Conservation (phyloP, 2,329 filamentous ascomycete genomes). For the Colletotrichum sidae region DNA sequence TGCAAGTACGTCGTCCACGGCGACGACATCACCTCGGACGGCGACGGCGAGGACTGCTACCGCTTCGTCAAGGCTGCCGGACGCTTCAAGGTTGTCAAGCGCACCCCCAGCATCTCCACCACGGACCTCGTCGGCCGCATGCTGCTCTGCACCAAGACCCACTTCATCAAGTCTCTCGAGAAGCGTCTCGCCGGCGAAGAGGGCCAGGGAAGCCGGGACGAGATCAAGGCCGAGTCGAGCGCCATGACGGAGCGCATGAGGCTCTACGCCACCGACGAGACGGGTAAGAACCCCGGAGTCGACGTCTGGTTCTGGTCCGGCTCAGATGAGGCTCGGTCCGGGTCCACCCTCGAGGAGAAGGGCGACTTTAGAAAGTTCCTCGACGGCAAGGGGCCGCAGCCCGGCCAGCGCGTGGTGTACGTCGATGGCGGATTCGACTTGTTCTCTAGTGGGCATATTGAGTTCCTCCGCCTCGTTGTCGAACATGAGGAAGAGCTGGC, state of each 20-base stretch:
- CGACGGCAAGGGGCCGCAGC: conserved; percentile 75
- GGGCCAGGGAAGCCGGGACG: conserved; percentile 73
- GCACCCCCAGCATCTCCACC: conserved; percentile 95
- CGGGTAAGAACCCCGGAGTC: conserved; percentile 80
- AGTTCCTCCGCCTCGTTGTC: conserved; percentile 86
- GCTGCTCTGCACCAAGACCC: conserved; percentile 93
- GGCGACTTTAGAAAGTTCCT: conserved; percentile 77
- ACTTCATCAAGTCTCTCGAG: conserved; percentile 88
- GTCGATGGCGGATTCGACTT: conserved; percentile 97
- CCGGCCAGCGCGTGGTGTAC: conserved; percentile 89
- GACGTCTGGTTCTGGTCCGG: conserved; percentile 88
- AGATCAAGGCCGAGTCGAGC: conserved; percentile 71
- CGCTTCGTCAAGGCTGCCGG: conserved; percentile 95
- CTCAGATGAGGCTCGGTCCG: conserved; percentile 59
- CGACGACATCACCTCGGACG: conserved; percentile 97
- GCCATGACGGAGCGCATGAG: conserved; percentile 82
- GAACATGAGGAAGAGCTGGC: conserved; percentile 79
- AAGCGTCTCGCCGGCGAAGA: conserved; percentile 76
- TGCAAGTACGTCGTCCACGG: conserved; percentile 97
- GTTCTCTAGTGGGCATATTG: conserved; percentile 96
- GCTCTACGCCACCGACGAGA: conserved; percentile 90
- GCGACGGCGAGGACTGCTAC: conserved; percentile 94
- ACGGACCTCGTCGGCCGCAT: conserved; percentile 98
- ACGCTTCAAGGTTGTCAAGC: conserved; percentile 95
- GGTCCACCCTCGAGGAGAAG: conserved; percentile 65